Percentiles rank a stretch among this genome's conserved stretches.
Conservation (phyloP, 2,329 filamentous ascomycete species). For the Botryosphaeria dothidea region DNA sequence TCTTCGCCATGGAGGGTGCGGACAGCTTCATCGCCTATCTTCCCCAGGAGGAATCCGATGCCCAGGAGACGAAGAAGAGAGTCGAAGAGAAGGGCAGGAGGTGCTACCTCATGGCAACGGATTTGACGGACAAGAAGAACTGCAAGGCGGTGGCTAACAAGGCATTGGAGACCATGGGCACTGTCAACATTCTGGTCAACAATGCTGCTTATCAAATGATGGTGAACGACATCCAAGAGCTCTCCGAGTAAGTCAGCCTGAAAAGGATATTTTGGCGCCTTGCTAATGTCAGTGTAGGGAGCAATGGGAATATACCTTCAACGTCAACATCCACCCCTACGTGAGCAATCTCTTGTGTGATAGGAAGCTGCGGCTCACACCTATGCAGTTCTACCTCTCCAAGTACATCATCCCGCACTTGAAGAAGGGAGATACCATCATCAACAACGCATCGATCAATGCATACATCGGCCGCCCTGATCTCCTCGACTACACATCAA, state of each 20-base stretch:
- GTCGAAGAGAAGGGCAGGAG: constrained; percentile 68
- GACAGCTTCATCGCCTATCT: constrained; percentile 73
- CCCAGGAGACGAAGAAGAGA: constrained; percentile 69
- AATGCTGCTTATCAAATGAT: constrained; percentile 77
- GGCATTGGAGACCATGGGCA: constrained; percentile 65
- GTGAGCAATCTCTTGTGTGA: neutral
- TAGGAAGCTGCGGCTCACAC: neutral
- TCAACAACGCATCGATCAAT: constrained; percentile 85
- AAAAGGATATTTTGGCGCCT: neutral
- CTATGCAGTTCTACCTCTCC: constrained; percentile 65
- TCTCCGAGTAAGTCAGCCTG: constrained; percentile 60
- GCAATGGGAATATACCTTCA: constrained; percentile 78
- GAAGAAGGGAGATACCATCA: constrained; percentile 72
- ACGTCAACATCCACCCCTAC: constrained; percentile 80
- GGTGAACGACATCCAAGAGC: constrained; percentile 68
- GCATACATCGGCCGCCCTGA: constrained; percentile 79
- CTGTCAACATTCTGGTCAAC: constrained; percentile 73
- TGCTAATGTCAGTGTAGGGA: constrained; percentile 50
- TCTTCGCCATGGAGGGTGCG: constrained; percentile 81
- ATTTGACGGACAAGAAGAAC: constrained; percentile 65
- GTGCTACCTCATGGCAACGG: constrained; percentile 64
- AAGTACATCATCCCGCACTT: constrained; percentile 78
- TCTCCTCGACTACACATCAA: constrained; percentile 78
- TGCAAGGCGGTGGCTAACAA: constrained; percentile 70
- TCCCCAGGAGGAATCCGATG: constrained; percentile 74